These are phyloP conservation scores for Antrodiella citrinella DNA, from an alignment of 768 basidiomycete species.

Conservation along the genomic window DNA sequence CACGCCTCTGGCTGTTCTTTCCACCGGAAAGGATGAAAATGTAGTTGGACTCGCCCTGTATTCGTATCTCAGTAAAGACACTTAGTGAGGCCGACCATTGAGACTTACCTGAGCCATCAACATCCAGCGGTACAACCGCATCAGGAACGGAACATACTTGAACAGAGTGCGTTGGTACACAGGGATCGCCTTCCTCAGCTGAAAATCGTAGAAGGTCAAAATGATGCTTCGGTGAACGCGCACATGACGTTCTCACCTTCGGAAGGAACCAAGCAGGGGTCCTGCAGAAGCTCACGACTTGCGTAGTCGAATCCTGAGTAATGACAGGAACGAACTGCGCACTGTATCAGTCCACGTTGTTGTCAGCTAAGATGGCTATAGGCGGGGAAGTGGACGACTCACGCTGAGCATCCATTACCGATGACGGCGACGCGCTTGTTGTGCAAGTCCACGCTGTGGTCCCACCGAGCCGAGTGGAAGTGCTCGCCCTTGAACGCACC, in stretches of 20 bases:
- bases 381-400: not conserved
- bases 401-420: slow-evolving; percentile 25
- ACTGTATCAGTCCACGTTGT: slow-evolving; percentile 5
- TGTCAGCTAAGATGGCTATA: not conserved
- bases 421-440: slow-evolving; percentile 24
- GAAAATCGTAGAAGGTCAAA: not conserved
- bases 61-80: not conserved
- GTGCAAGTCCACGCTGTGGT: slow-evolving; percentile 15
- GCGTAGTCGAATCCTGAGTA: slow-evolving; percentile 12
- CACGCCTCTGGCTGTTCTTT: not conserved
- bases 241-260: slow-evolving; percentile 6
- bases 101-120: slow-evolving; percentile 8
- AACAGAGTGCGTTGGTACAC: slow-evolving; percentile 14
- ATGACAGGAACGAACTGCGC: slow-evolving; percentile 23
- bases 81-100: not conserved
- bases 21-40: not conserved
- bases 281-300: slow-evolving; percentile 24
- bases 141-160: slow-evolving; percentile 5
- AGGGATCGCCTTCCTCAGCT: slow-evolving; percentile 6
- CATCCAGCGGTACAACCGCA: slow-evolving; percentile 5
- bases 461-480: slow-evolving; percentile 24
- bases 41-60: not conserved
- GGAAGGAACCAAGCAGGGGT: slow-evolving; percentile 22
- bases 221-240: not conserved
- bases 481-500: slow-evolving; percentile 18